These are phyloP conservation scores for Pythium dissimile DNA, from an alignment of 352 stramenopile genomes.

Conservation along the genomic window DNA sequence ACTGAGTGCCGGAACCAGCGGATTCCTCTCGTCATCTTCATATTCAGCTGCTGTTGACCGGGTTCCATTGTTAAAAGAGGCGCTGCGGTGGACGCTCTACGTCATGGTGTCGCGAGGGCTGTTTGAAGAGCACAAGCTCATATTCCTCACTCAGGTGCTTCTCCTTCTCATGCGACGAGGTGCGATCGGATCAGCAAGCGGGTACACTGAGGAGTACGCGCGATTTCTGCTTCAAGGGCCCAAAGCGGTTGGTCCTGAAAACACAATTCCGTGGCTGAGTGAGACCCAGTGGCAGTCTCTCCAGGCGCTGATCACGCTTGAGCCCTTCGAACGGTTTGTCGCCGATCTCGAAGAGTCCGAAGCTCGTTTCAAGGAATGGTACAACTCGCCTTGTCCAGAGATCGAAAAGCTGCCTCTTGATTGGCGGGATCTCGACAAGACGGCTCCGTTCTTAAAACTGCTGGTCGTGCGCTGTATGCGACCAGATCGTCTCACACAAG, in stretches of 20 bases:
- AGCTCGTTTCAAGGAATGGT: constrained; percentile 91
- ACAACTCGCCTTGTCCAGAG: constrained; percentile 82
- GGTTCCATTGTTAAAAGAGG: constrained; percentile 61
- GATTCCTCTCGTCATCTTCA: constrained; percentile 25
- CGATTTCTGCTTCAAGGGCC: constrained; percentile 79
- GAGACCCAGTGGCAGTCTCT: constrained; percentile 85
- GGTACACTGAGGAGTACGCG: constrained; percentile 73
- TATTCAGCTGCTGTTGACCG: constrained; percentile 47
- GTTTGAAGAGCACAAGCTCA: constrained; percentile 91
- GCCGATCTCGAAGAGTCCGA: constrained; percentile 88
- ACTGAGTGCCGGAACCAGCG: not conserved
- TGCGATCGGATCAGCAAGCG: constrained; percentile 48
- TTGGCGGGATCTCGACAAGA: constrained; percentile 91
- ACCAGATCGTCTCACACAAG: constrained; percentile 91
- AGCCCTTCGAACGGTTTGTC: constrained; percentile 85
- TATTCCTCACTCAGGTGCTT: constrained; percentile 87
- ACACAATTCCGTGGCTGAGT: constrained; percentile 81
- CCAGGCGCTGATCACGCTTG: constrained; percentile 67
- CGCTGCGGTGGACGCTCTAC: constrained; percentile 86
- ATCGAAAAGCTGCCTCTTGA: constrained; percentile 88
- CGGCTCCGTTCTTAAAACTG: constrained; percentile 89
- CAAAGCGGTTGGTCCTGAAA: constrained; percentile 59
- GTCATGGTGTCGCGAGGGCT: constrained; percentile 88
- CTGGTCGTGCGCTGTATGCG: constrained; percentile 93
- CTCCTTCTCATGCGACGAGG: constrained; percentile 78